Evolutionary conservation across 139 green algal genomes (phyloP).

Genomic region (Tetradesmus lagerheimii): DNA sequence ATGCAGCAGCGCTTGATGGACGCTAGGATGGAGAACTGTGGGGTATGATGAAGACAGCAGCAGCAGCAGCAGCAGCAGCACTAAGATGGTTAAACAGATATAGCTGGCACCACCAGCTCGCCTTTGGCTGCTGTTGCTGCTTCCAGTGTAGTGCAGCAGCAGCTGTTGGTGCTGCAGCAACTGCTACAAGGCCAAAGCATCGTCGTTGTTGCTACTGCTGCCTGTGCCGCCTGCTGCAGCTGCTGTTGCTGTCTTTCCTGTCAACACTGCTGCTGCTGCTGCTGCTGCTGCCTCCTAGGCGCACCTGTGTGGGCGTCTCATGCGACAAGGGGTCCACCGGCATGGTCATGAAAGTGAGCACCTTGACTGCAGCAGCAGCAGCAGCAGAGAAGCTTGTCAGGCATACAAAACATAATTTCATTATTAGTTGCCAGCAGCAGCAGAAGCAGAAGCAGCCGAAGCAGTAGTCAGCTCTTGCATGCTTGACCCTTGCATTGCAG

Average conservation of each 20-base stretch:
- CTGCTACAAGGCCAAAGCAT: too few species aligned
- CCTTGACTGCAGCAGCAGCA: constrained; percentile 86
- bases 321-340: constrained; percentile 54
- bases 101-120: too few species aligned
- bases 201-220: too few species aligned
- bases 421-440: not conserved
- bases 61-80: not conserved
- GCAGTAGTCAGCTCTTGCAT: not conserved
- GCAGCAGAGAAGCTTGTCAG: not conserved
- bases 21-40: constrained; percentile 20
- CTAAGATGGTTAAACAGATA: not conserved
- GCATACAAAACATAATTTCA: too few species aligned
- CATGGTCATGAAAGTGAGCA: constrained; percentile 94
- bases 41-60: too few species aligned
- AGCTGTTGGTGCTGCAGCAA: not conserved
- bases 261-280: too few species aligned
- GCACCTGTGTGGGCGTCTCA: constrained; percentile 1
- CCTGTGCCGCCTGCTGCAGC: too few species aligned
- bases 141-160: too few species aligned
- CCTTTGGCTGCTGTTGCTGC: too few species aligned
- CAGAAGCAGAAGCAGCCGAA: not conserved
- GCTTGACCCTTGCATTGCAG: too few species aligned
- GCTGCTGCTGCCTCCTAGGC: constrained; percentile 20
- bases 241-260: too few species aligned
- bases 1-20: constrained; percentile 78